Evolutionary conservation across 2,329 filamentous ascomycete species (phyloP).

Genomic region (Verticillium nubilum): DNA sequence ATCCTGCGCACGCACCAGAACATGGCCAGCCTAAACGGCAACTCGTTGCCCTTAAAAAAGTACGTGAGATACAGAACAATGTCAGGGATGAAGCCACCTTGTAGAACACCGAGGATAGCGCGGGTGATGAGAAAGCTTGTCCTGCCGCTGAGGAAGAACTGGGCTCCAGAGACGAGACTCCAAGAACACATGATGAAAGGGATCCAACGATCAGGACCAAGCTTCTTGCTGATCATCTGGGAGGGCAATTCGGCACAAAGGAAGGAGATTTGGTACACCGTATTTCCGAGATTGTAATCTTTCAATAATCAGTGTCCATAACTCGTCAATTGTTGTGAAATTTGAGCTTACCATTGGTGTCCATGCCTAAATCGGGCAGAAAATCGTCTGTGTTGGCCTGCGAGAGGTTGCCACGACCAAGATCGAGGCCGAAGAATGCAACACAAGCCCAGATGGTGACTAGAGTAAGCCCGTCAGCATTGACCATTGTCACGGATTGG

Average conservation of each 20-base stretch:
- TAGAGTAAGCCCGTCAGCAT: not conserved
- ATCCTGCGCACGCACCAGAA: constrained; percentile 19
- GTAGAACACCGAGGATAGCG: constrained; percentile 32
- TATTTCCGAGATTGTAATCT: constrained; percentile 50
- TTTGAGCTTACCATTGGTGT: constrained; percentile 24
- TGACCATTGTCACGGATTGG: constrained; percentile 4
- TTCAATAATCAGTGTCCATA: not conserved
- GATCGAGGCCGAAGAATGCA: constrained; percentile 18
- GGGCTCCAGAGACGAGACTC: constrained; percentile 11
- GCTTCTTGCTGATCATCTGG: constrained; percentile 52
- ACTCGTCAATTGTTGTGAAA: not conserved
- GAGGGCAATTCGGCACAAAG: constrained; percentile 55
- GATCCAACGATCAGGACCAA: constrained; percentile 26
- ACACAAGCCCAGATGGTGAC: constrained; percentile 3
- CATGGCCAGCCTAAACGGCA: constrained; percentile 17
- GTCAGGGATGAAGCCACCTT: constrained; percentile 38
- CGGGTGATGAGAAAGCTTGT: constrained; percentile 32
- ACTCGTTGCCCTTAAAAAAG: constrained; percentile 19
- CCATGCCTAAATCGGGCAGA: constrained; percentile 32
- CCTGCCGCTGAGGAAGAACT: constrained; percentile 27
- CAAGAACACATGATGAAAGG: constrained; percentile 16
- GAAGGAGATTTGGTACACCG: constrained; percentile 48
- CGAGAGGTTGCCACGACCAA: constrained; percentile 17
- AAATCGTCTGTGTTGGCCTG: constrained; percentile 19
- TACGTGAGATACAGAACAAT: constrained; percentile 19